Evolutionary conservation across 208 protist genomes (phyloP), one percentile per base, ranked within the genome.

Genomic region (Balamuthia mandrillaris): DNA sequence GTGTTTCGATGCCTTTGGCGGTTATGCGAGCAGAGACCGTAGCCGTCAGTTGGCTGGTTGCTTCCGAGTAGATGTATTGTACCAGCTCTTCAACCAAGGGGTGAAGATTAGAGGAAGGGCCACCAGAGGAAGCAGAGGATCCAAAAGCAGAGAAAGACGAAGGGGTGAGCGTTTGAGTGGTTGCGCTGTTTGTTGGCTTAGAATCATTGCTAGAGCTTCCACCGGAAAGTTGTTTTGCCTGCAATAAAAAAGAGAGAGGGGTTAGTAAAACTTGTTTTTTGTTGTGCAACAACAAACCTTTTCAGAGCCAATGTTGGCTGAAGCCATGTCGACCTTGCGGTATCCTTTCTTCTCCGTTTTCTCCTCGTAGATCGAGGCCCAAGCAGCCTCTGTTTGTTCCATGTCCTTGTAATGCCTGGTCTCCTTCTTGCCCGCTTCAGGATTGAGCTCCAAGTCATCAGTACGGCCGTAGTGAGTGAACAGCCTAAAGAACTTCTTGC

Each of bases 261-360:
- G n/a, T n/a, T n/a, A n/a, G n/a, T n/a, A n/a, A n/a, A n/a, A n/a
- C n/a, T n/a, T n/a, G n/a, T n/a, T n/a, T n/a, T n/a, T n/a, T n/a
- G n/a, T n/a, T n/a, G n/a, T n/a, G n/a, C 63, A 49, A n/a, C 39
- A 33, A 41, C 63, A 41, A 41, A 41, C 63, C 37, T 72, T 72
- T 18, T 41, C 63, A 10, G 63, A 72, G 5, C 63, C 63, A 27
- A 72, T 72, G 37, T 72, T 72, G 16, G 39, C 63, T n/a, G 63
- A 72, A 41, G 63, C 63, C 63, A 72, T 72, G 37, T 72, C 63
- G 35, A 72, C 63, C 63, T 72, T 72, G 63, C 63, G 63, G 12
- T 72, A 72, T 33, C 63, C 63, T n/a, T 72, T 72, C 63, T 72
- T 72, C 39, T 41, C 63, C 6, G 63, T 72, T 41, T 72, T 72